These are phyloP conservation scores for Dichotomocladium elegans DNA, from an alignment of 371 early-diverging fungal genomes.

Conservation along the genomic window DNA sequence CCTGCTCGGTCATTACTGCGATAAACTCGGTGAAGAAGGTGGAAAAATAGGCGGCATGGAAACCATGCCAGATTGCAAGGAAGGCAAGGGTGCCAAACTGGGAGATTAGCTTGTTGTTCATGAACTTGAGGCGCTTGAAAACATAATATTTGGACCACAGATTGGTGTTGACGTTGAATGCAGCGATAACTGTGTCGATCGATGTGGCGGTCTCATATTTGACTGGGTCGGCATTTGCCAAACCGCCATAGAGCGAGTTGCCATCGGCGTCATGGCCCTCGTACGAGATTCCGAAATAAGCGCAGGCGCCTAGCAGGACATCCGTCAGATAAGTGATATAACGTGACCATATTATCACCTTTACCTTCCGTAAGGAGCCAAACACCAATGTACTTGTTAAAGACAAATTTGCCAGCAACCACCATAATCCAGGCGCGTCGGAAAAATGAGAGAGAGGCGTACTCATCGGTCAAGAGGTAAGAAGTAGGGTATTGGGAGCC, in stretches of 20 bases:
- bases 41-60: constrained; percentile 60
- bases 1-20: constrained; percentile 48
- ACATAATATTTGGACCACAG: constrained; percentile 70
- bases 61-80: constrained; percentile 76
- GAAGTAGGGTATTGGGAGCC: constrained; percentile 44
- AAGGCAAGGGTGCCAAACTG: constrained; percentile 59
- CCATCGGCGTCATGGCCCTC: constrained; percentile 55
- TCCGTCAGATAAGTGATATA: no score
- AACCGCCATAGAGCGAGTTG: constrained; percentile 47
- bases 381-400: constrained; percentile 68
- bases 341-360: no score
- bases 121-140: constrained; percentile 66
- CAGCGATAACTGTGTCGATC: constrained; percentile 49
- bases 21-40: constrained; percentile 65
- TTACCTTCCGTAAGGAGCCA: constrained; percentile 68
- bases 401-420: constrained; percentile 54
- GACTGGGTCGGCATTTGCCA: constrained; percentile 55
- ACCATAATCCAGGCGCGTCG: constrained; percentile 42
- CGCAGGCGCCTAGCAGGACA: constrained; percentile 52
- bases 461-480: constrained; percentile 51
- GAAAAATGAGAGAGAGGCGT: constrained; percentile 28
- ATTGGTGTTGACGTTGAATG: constrained; percentile 79
- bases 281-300: constrained; percentile 61
- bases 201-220: constrained; percentile 55
- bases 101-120: constrained; percentile 65